Conservation (phyloP, 2,329 filamentous ascomycete species). For the Endoconidiophora laricicola region DNA sequence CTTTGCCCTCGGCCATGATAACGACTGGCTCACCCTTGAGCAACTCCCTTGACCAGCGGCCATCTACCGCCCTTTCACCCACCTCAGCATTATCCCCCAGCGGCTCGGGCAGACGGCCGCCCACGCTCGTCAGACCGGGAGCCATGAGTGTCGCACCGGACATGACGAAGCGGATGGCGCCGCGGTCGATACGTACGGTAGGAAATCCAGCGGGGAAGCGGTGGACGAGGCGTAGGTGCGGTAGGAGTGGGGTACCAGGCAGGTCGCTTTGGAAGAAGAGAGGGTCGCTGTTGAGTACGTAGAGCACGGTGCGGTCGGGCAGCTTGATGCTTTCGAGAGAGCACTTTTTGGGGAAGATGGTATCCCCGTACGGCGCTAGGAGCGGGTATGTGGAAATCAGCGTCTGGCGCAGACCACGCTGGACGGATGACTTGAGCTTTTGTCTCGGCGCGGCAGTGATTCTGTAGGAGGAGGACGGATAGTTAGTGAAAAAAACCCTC, state of each 20-base stretch:
- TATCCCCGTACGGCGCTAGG: constrained; percentile 76
- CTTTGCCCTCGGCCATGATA: constrained; percentile 83
- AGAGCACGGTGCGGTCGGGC: constrained; percentile 77
- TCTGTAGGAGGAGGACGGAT: constrained; percentile 25
- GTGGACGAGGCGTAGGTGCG: constrained; percentile 80
- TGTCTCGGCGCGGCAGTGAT: constrained; percentile 67
- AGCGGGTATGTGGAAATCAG: constrained; percentile 74
- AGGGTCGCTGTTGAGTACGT: constrained; percentile 59
- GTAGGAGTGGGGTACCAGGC: constrained; percentile 51
- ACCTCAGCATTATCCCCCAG: constrained; percentile 21
- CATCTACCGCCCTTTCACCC: constrained; percentile 31
- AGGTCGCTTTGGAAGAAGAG: constrained; percentile 78
- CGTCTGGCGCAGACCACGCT: constrained; percentile 69
- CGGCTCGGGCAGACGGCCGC: constrained; percentile 57
- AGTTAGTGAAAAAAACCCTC: background rate
- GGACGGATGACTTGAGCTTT: constrained; percentile 93
- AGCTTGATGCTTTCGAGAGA: constrained; percentile 84
- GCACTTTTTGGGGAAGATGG: constrained; percentile 87
- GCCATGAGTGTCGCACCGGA: constrained; percentile 92
- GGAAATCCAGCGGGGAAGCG: constrained; percentile 74
- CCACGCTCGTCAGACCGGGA: constrained; percentile 70
- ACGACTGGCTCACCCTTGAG: constrained; percentile 72
- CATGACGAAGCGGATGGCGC: constrained; percentile 91
- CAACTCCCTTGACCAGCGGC: constrained; percentile 48
- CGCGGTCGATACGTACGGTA: constrained; percentile 77